Evolutionary conservation across 148 eudicot genomes (phyloP), one percentile per base, ranked within the genome.

Genomic region (Cornus suecica): DNA sequence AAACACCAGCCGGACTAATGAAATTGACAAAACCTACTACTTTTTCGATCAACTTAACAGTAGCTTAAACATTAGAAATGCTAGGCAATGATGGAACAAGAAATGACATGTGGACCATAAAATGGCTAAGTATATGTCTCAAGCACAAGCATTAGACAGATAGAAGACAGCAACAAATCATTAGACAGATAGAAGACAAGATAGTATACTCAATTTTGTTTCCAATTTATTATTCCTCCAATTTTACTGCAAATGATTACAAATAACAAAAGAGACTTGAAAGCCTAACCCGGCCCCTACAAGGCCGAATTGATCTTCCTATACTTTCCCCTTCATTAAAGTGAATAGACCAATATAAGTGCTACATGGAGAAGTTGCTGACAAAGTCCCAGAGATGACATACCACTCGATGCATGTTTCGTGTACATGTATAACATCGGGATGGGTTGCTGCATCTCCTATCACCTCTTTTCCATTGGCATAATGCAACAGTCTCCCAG

Each of bases 351-450:
- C 27, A 48, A 22, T 37, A 56, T 67, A n/a, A 66, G 66, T 29
- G 26, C 48, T 14, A n/a, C 11, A 7, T 32, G n/a, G 67, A n/a
- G 29, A 48, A 23, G 65, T 22, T 15, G 20, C 20, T 26, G 65
- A 65, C 65, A 73, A 66, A 30, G 31, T 27, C 34, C 11, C 41
- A 37, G 37, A 66, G 58, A 81, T 20, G 26, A 74, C 88, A 66
- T 76, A 95, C 99, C 99, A 95, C 56, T 92, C 96, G 60, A 92
- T 80, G 84, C 99, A 95, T 79, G 77, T 84, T 70, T 74, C 77
- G 74, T 95, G 99, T 66, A 90, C 91, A 81, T 92, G 88, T 65
- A 85, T 80, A 56, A 82, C 86, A 37, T 81, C 83, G 73, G 86
- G 66, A 67, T 69, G 76, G 41, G 71, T 77, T 58, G 83, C 81